Evolutionary conservation across 2,329 filamentous ascomycete genomes (phyloP).

Genomic region (Mycosphaerella arachidis): DNA sequence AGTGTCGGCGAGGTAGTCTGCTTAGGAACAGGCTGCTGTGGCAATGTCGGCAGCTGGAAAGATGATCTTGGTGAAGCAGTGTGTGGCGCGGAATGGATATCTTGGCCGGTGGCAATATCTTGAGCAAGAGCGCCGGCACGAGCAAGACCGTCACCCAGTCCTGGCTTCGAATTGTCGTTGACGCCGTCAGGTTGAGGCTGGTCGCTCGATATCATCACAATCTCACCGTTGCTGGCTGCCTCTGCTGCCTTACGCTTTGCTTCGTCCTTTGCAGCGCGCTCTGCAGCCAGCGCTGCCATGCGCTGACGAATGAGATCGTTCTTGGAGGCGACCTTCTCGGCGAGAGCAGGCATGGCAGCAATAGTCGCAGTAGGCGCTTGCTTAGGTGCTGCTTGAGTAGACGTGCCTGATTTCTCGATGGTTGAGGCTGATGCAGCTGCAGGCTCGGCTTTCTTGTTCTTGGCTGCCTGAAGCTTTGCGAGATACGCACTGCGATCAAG

Average conservation of each 20-base stretch:
- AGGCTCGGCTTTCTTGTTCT: slow-evolving; percentile 52
- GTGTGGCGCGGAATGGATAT: not conserved
- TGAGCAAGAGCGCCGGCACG: slow-evolving; percentile 7
- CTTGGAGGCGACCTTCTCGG: slow-evolving; percentile 18
- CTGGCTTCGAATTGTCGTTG: slow-evolving; percentile 1
- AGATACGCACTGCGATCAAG: slow-evolving; percentile 69
- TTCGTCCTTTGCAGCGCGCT: slow-evolving; percentile 22
- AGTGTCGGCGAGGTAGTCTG: slow-evolving; percentile 12
- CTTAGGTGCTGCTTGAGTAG: not conserved
- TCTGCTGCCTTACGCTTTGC: slow-evolving; percentile 5
- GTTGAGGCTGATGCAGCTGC: slow-evolving; percentile 3
- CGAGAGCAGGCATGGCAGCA: slow-evolving; percentile 2
- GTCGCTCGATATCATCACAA: slow-evolving; percentile 9
- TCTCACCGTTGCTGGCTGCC: not conserved
- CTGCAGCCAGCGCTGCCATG: slow-evolving; percentile 64
- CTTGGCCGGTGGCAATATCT: not conserved
- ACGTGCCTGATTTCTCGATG: not conserved
- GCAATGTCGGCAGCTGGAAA: not conserved
- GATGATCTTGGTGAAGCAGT: not conserved
- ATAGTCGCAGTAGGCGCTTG: slow-evolving; percentile 10
- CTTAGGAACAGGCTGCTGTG: not conserved
- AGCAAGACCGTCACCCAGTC: slow-evolving; percentile 14
- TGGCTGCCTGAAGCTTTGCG: slow-evolving; percentile 69
- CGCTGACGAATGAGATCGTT: slow-evolving; percentile 75
- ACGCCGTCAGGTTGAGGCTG: not conserved